Percentiles rank a stretch among this genome's conserved stretches.
phyloP scores from a whole-genome alignment of 495 filamentous ascomycete species.

The Aspergillus diversus region DNA sequence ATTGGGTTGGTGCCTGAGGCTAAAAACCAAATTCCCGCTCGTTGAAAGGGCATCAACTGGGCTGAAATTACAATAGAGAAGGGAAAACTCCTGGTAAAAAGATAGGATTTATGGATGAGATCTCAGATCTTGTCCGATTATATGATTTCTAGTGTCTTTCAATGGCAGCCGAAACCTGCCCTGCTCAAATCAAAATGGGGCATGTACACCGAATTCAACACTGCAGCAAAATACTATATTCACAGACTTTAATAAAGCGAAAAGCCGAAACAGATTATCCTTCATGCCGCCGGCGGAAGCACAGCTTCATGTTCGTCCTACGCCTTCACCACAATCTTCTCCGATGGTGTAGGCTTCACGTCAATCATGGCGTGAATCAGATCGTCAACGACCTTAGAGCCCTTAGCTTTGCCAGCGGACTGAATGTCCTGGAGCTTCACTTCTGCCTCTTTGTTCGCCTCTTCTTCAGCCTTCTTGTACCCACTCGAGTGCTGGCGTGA shows the following conservation, averaged over 20 bases:
- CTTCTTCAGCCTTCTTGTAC: slow-evolving; percentile 85
- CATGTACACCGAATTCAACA: slow-evolving; percentile 10
- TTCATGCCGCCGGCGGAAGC: slow-evolving; percentile 24
- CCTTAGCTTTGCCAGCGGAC: slow-evolving; percentile 73
- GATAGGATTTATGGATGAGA: neutral
- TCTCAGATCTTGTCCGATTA: slow-evolving; percentile 3
- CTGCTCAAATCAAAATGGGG: neutral
- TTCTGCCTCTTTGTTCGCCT: slow-evolving; percentile 81
- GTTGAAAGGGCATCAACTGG: neutral
- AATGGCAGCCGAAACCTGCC: slow-evolving; percentile 1
- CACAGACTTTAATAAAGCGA: slow-evolving; percentile 26
- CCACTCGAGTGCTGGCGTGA: slow-evolving; percentile 73
- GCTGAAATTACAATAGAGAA: neutral
- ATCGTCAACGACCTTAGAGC: slow-evolving; percentile 77
- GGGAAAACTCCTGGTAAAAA: neutral
- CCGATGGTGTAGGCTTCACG: slow-evolving; percentile 71
- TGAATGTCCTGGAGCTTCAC: slow-evolving; percentile 81
- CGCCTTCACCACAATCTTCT: slow-evolving; percentile 49
- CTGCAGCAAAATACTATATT: slow-evolving; percentile 20
- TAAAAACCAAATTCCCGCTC: neutral
- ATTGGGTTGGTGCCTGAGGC: slow-evolving; percentile 13
- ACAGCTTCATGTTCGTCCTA: slow-evolving; percentile 32
- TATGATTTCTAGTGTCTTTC: neutral
- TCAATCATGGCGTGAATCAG: slow-evolving; percentile 78
- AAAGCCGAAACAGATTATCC: slow-evolving; percentile 19